A percentile compares a stretch with the other conserved stretches of the same genome.
Evolutionary conservation across 441 rosid species (phyloP).

Genomic region (California macrophylla): DNA sequence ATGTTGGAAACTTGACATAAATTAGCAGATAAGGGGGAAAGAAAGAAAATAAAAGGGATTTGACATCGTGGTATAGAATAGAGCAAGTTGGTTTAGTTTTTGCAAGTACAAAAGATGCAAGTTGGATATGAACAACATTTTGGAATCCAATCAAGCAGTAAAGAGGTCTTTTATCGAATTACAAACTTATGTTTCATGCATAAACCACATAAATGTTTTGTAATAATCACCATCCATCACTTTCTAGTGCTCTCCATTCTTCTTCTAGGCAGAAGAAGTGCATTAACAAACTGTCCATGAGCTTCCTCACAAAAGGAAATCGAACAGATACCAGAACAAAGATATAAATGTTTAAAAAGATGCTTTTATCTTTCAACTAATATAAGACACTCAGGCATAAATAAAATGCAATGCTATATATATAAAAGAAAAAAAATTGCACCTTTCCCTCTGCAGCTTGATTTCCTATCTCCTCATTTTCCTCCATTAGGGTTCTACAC

Average conservation of each 20-base stretch:
- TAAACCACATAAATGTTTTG: not conserved
- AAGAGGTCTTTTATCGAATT: not conserved
- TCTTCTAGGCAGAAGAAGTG: not conserved
- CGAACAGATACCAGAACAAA: not conserved
- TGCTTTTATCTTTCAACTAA: not conserved
- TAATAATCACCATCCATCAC: not conserved
- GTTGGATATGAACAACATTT: not conserved
- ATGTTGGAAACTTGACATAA: slow-evolving; percentile 4
- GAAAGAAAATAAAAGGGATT: not conserved
- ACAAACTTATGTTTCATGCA: not conserved
- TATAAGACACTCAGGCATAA: not conserved
- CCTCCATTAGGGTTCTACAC: slow-evolving; percentile 87
- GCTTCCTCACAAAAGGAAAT: not conserved
- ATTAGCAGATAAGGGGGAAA: not conserved
- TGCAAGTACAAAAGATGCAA: not conserved
- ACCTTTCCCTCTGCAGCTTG: slow-evolving; percentile 98
- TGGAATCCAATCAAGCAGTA: not conserved
- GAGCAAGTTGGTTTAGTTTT: not conserved
- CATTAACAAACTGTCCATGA: not conserved
- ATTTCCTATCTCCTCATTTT: slow-evolving; percentile 94
- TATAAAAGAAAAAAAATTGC: not conserved
- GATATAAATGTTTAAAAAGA: not conserved
- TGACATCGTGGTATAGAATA: not conserved
- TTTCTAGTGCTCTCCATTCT: not conserved
- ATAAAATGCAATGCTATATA: not conserved